Base-by-base conservation (phyloP, 2,329 filamentous ascomycete species). In the Leptosphaerulina australis region DNA sequence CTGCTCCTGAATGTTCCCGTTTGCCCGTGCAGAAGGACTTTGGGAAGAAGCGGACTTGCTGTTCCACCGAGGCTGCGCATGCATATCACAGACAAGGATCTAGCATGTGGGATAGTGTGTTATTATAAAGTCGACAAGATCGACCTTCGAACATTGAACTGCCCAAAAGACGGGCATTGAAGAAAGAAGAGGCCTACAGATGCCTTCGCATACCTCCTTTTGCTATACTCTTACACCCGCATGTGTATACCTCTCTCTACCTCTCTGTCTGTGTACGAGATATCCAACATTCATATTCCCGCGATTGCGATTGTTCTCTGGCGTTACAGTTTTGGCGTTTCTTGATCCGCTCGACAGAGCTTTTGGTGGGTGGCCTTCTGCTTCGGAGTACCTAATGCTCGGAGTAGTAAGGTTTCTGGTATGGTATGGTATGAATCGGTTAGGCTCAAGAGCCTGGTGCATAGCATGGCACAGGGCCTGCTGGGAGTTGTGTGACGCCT, bases 31-130 rank as follows among this genome's bases (percentile, higher is more conserved):
- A 78, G 53, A 75, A 72, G 45, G 71, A 75, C 35, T 78, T 78
- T 57, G 77, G 80, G 58, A 77, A 82, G 55, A 89, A 89, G 75
- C 81, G 86, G 60, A 78, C 87, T 28, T 88, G 86, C 74, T 88
- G 84, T 72, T 81, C 84, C 34, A 76, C 81, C 11, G 84, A 87
- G 68, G 82, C 79, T 45, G 75, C 77, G 15, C 76, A 73, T 52
- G 71, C 75, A 30, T 80, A 80, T 63, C 73, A 79, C 77, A 51
- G 81, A 73, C 36, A 71, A 79, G 83, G 82, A 26, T 81, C 83
- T 29, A 84, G 85, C 43, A 87, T 88, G 83, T 88, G 86, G 85
- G 77, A 82, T 51, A 83, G 81, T 46, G 83, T 88, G 56, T 74
- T 88, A n/a, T 18, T 51, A 12, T 51, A 46, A 33, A 34, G 48